phyloP scores from a whole-genome alignment of 345 rosid species.

The Aquilaria yunnanensis region DNA sequence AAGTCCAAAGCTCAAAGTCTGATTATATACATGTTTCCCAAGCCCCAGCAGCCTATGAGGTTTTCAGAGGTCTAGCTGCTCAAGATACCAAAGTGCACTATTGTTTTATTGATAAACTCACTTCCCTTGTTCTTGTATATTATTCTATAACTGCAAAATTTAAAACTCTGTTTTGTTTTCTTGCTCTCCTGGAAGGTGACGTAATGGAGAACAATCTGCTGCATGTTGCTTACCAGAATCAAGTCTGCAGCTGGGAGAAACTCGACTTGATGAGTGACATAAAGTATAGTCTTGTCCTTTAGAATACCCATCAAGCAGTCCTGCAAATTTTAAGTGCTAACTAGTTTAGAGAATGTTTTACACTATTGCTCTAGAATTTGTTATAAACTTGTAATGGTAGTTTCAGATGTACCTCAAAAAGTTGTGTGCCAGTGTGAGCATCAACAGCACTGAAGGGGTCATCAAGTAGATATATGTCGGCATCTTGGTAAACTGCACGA shows the following conservation, averaged over 20 bases:
- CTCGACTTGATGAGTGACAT: constrained; percentile 96
- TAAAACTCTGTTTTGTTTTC: neutral
- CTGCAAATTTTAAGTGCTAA: constrained; percentile 28
- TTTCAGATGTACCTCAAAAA: constrained; percentile 47
- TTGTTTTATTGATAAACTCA: no score
- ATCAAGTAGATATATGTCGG: constrained; percentile 83
- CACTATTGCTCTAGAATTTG: neutral
- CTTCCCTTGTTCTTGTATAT: no score
- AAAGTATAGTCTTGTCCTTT: constrained; percentile 66
- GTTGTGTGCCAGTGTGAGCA: constrained; percentile 91
- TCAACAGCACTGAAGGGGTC: constrained; percentile 98
- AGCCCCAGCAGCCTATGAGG: no score
- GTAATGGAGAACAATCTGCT: neutral
- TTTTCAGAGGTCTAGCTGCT: no score
- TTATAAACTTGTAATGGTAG: neutral
- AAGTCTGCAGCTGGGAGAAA: constrained; percentile 92
- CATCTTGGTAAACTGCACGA: constrained; percentile 87
- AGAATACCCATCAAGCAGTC: constrained; percentile 87
- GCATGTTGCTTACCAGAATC: constrained; percentile 58
- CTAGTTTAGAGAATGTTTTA: neutral
- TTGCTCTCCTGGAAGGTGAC: neutral
- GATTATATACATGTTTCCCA: neutral
- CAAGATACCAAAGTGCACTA: no score
- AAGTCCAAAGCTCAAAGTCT: no score
- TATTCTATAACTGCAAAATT: no score